Base-by-base conservation (phyloP, 306 rosid species). In the Begonia peltatifolia region DNA sequence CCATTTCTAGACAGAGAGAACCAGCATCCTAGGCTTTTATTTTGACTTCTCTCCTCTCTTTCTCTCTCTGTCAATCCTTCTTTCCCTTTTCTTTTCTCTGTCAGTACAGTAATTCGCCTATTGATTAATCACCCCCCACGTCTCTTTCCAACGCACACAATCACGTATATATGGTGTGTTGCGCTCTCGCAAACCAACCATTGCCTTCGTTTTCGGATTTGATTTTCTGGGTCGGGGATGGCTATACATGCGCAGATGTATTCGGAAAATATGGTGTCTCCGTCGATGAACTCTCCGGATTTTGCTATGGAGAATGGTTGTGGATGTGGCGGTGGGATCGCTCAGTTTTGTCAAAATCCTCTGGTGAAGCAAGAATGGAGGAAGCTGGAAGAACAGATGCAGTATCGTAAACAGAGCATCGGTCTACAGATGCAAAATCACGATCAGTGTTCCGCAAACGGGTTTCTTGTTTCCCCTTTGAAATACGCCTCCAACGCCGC, bases 191-290 rank as follows among this genome's bases (percentile, higher is more conserved):
- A 30, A 5, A 30, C 36, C 36, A 30, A 30, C 36, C 36, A 30
- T 5, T 6, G 7, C 36, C 36, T 5, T 30, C 36, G 6, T 30
- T 30, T 30, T 30, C 36, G 36, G 36, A 30, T n/a, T 23, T 57
- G 51, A 20, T 30, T 12, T 52, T 8, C 22, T 41, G 59, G 35
- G 15, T 49, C 23, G 48, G 25, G 41, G 41, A 77, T 85, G 95
- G 83, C 92, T 0, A 69, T 79, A 54, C 76, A 85, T 51, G 84
- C 93, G 1, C 87, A 75, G 53, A 52, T 83, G 56, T 76, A 55
- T 25, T 12, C 72, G 7, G 76, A 68, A 38, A 71, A 68, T 56
- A 58, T 54, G 9, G 65, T 63, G 47, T 73, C 79, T 50, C 78
- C 80, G 1, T 60, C 75, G 36, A 10, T 71, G 60, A 52, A 62